Evolutionary conservation across 1,284 basidiomycete species (phyloP).

Genomic region (Abortiporus biennis): DNA sequence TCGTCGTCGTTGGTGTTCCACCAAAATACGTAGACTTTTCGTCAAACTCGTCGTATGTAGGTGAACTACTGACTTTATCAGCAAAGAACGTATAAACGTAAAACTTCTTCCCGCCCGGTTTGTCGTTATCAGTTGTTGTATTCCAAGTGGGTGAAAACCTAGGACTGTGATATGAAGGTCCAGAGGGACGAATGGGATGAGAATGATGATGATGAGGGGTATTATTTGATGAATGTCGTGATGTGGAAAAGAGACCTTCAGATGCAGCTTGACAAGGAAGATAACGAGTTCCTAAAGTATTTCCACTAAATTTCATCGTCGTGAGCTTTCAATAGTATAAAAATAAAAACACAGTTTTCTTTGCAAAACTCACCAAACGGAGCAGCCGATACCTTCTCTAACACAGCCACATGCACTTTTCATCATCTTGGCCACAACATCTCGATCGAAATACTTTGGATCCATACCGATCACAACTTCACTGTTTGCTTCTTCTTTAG

Average conservation of each 20-base stretch:
- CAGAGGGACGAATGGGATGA: slow-evolving; percentile 11
- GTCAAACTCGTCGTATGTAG: no score
- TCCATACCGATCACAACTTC: slow-evolving; percentile 48
- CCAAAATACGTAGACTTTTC: background rate
- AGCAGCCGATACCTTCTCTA: slow-evolving; percentile 58
- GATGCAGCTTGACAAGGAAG: slow-evolving; percentile 52
- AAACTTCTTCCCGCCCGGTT: no score
- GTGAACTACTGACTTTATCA: slow-evolving; percentile 9
- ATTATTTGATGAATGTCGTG: background rate
- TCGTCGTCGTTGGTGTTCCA: background rate
- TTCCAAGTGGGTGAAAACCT: background rate
- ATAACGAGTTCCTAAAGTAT: slow-evolving; percentile 55
- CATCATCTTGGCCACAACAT: slow-evolving; percentile 40
- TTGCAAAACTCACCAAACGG: slow-evolving; percentile 42
- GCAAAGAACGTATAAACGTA: slow-evolving; percentile 16
- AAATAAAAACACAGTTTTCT: slow-evolving; percentile 6
- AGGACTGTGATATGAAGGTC: slow-evolving; percentile 9
- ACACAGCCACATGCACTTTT: slow-evolving; percentile 56
- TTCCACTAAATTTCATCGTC: slow-evolving; percentile 37
- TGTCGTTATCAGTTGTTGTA: background rate
- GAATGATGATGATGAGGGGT: slow-evolving; percentile 1
- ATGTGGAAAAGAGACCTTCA: slow-evolving; percentile 36
- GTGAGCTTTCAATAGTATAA: slow-evolving; percentile 4
- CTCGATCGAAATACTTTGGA: slow-evolving; percentile 45
- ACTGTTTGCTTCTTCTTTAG: slow-evolving; percentile 40